Evolutionary conservation across 345 rosid species (phyloP).

Genomic region (Camelina sativa): DNA sequence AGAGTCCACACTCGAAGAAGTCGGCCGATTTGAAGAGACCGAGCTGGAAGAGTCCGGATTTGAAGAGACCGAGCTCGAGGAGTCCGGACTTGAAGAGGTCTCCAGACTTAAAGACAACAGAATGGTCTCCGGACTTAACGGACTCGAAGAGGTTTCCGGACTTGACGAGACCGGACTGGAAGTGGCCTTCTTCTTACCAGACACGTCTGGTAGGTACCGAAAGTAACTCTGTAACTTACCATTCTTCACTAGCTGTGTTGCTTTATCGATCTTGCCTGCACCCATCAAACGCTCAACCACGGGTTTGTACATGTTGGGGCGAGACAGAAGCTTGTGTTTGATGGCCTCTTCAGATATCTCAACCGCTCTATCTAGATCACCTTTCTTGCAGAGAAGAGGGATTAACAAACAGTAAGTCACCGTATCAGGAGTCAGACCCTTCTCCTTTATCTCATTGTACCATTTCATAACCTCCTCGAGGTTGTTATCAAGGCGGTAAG

Average conservation of each 20-base stretch:
- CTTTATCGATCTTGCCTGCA: constrained; percentile 58
- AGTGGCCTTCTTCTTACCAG: constrained; percentile 37
- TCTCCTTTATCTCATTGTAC: constrained; percentile 53
- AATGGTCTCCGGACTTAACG: no score
- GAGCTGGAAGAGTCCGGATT: not conserved
- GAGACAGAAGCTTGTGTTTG: constrained; percentile 37
- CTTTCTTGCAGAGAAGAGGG: constrained; percentile 57
- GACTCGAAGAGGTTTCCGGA: not conserved
- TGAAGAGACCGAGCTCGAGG: not conserved
- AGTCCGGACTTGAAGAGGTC: not conserved
- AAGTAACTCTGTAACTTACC: constrained; percentile 51
- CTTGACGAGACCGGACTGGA: not conserved
- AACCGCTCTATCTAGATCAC: constrained; percentile 58
- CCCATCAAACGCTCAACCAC: constrained; percentile 60
- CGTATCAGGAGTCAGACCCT: constrained; percentile 42
- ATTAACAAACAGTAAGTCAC: constrained; percentile 51
- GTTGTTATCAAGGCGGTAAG: constrained; percentile 50
- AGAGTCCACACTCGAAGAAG: not conserved
- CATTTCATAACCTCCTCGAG: constrained; percentile 58
- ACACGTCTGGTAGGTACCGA: constrained; percentile 49
- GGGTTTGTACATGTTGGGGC: constrained; percentile 49
- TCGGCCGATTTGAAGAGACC: not conserved
- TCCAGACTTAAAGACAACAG: not conserved
- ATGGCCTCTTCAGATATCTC: constrained; percentile 54
- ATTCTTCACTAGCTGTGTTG: constrained; percentile 59